Conservation (phyloP, 805 yeast genomes). For the Babjeviella inositovora region DNA sequence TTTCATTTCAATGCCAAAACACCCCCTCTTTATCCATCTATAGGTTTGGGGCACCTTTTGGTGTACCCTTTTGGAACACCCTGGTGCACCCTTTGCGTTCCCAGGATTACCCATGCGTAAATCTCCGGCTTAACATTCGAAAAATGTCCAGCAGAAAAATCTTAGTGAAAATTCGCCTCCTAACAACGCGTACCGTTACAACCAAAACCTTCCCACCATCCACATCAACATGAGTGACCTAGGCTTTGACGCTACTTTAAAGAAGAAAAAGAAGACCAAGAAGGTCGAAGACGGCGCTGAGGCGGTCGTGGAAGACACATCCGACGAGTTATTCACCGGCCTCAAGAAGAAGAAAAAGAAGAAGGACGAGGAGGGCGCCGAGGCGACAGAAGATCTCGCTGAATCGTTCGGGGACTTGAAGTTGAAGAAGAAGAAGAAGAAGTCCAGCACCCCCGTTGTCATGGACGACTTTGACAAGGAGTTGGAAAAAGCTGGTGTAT, state of each 20-base stretch:
- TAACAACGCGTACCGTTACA: too few species aligned
- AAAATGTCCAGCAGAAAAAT: too few species aligned
- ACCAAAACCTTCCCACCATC: too few species aligned
- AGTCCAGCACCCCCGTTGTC: conserved; percentile 34
- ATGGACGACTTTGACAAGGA: conserved; percentile 79
- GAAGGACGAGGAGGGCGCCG: conserved; percentile 14
- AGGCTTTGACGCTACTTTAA: conserved; percentile 63
- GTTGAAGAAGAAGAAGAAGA: conserved; percentile 68
- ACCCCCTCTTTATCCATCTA: too few species aligned
- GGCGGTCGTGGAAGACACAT: conserved; percentile 11
- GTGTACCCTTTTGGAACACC: too few species aligned
- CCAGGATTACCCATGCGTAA: too few species aligned
- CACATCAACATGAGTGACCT: conserved; percentile 17
- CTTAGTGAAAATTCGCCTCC: too few species aligned
- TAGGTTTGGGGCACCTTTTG: too few species aligned
- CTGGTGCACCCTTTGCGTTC: too few species aligned
- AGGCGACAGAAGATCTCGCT: conserved; percentile 12
- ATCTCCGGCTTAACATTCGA: too few species aligned
- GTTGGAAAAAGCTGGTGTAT: conserved; percentile 79
- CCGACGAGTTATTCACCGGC: too few species aligned
- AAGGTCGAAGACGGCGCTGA: conserved; percentile 13
- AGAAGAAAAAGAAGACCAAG: conserved; percentile 63
- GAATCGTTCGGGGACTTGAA: conserved; percentile 20
- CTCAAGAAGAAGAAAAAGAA: conserved; percentile 22
- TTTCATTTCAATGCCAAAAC: too few species aligned